Base-by-base conservation (phyloP, 2,329 filamentous ascomycete genomes). In the Xylaria sp. region DNA sequence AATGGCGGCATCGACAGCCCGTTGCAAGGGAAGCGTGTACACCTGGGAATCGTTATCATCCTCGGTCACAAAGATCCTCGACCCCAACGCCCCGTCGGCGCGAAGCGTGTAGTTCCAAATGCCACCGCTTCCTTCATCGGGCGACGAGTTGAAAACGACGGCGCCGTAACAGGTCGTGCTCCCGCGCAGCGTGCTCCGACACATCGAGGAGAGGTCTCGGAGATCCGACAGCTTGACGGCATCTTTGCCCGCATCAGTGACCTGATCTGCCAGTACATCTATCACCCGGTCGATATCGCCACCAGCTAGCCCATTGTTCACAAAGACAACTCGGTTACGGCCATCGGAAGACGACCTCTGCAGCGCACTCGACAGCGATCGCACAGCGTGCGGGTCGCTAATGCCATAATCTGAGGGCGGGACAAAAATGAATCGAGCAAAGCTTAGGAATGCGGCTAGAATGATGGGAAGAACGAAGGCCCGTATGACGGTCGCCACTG, bases 41-140 rank as follows among this genome's bases (percentile, higher is more conserved):
- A 94, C 80, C 75, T 97, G 83, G 48, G 86, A 86, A 73, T 92
- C 90, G 71, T 96, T 96, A 66, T 83, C 81, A 44, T 81, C 75
- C n/a, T 80, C 79, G 33, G 87, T 80, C 29, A 90, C 84, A 65
- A 89, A 82, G 63, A 96, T 87, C 56, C 83, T 85, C 7, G 76
- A 74, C 19, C 88, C 88, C 59, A 96, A 81, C 0, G 86, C 81
- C 35, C 89, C 89, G 72, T 97, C 93, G 2, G 87, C 87, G 58
- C 91, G 83, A 25, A 97, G 81, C 0, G 91, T 93, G 72, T 97
- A 97, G 76, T 95, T 96, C 93, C 93, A 97, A 44, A 85, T 76
- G 1, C 84, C 83, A 6, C 82, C 83, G 1, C 74, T 65, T 9
- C 91, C 91, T 77, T 95, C 88, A 1, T 76, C 82, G 0, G 92